Conservation (phyloP, 768 basidiomycete genomes). For the Crassisporium funariophilum region DNA sequence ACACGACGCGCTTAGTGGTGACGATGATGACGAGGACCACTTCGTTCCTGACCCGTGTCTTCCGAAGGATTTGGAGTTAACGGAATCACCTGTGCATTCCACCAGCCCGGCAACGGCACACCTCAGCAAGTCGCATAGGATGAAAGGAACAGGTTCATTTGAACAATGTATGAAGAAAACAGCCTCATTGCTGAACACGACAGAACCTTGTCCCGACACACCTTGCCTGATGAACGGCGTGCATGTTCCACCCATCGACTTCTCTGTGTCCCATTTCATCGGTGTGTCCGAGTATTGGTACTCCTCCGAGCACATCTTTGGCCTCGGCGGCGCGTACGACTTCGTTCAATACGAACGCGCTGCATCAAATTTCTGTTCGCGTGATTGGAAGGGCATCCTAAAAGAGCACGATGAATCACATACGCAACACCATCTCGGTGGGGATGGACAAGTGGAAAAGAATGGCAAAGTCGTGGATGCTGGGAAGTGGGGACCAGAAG, state of each 20-base stretch:
- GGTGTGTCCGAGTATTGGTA: slow-evolving; percentile 99
- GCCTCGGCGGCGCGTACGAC: slow-evolving; percentile 92
- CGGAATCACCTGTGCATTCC: slow-evolving; percentile 54
- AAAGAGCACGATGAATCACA: slow-evolving; percentile 62
- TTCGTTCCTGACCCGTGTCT: slow-evolving; percentile 87
- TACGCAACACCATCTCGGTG: slow-evolving; percentile 48
- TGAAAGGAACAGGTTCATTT: slow-evolving; percentile 91
- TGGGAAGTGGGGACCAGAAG: slow-evolving; percentile 69
- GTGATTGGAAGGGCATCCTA: slow-evolving; percentile 78
- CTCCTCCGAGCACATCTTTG: slow-evolving; percentile 96
- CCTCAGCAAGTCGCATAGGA: slow-evolving; percentile 53
- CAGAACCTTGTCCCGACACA: slow-evolving; percentile 75
- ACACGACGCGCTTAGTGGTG: slow-evolving; percentile 46
- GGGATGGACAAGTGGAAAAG: slow-evolving; percentile 66
- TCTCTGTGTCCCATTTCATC: slow-evolving; percentile 90
- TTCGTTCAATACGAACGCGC: slow-evolving; percentile 96
- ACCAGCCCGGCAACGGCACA: slow-evolving; percentile 42
- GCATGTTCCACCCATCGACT: slow-evolving; percentile 92
- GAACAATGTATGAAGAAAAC: slow-evolving; percentile 76
- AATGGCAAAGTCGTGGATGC: slow-evolving; percentile 62
- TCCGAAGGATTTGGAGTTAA: slow-evolving; percentile 69
- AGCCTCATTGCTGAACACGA: slow-evolving; percentile 81
- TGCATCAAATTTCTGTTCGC: slow-evolving; percentile 81
- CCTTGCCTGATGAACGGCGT: slow-evolving; percentile 96
- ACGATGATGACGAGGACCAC: slow-evolving; percentile 30